Conservation (phyloP, 2,329 filamentous ascomycete genomes). For the Chaetomium olivaceum region DNA sequence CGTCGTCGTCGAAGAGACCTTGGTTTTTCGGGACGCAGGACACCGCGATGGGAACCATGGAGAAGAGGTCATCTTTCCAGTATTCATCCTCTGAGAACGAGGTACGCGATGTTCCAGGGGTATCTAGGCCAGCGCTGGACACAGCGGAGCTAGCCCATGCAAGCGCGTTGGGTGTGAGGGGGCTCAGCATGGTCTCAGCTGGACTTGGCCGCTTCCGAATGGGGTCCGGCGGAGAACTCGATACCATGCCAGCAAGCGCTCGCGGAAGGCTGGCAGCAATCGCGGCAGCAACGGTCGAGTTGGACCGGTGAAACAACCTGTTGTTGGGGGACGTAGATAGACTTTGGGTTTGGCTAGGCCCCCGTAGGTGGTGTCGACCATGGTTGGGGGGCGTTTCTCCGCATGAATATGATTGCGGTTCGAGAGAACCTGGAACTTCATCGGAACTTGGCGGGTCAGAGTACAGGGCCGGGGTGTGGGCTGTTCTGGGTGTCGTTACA, state of each 20-base stretch:
- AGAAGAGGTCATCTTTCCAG: constrained; percentile 47
- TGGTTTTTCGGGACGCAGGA: constrained; percentile 61
- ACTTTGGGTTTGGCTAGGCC: constrained; percentile 52
- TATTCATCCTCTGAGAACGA: constrained; percentile 58
- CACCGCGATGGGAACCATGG: constrained; percentile 53
- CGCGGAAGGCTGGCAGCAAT: constrained; percentile 58
- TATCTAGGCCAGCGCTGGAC: constrained; percentile 45
- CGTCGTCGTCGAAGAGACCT: constrained; percentile 67
- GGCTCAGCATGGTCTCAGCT: constrained; percentile 60
- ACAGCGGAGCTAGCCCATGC: constrained; percentile 53
- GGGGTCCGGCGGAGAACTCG: constrained; percentile 44
- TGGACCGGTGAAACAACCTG: constrained; percentile 53
- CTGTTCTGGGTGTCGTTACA: constrained; percentile 58
- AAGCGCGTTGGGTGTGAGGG: constrained; percentile 54
- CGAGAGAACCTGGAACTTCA: constrained; percentile 53
- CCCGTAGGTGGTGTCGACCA: constrained; percentile 46
- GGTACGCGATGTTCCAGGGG: constrained; percentile 49
- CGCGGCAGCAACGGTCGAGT: constrained; percentile 57
- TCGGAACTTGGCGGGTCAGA: constrained; percentile 60
- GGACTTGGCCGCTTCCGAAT: constrained; percentile 59
- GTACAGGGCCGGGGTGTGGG: constrained; percentile 56
- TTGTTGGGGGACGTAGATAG: constrained; percentile 62
- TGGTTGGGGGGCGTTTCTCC: constrained; percentile 61
- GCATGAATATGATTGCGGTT: constrained; percentile 59
- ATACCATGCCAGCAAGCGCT: constrained; percentile 43